Evolutionary conservation across 208 protist species (phyloP).

Genomic region (Jaenimonas drosophilae): DNA sequence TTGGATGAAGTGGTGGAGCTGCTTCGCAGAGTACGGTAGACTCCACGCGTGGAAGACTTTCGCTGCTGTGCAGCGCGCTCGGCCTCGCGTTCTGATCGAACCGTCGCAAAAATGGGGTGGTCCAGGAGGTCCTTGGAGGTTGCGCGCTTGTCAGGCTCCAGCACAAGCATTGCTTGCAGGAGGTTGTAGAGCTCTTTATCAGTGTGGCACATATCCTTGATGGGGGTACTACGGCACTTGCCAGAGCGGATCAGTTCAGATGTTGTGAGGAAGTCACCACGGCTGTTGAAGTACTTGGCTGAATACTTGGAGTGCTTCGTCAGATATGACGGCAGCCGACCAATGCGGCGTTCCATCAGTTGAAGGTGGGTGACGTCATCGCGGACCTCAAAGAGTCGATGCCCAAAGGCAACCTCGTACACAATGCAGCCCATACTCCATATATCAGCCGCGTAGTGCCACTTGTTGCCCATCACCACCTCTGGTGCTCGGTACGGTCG

Average conservation of each 20-base stretch:
- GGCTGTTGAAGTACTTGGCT: constrained; percentile 36
- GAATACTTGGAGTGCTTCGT: constrained; percentile 27
- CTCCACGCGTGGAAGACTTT: no score
- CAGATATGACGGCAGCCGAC: constrained; percentile 44
- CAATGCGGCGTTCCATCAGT: constrained; percentile 64
- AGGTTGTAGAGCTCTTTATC: constrained; percentile 55
- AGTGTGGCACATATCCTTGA: constrained; percentile 35
- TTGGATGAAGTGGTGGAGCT: no score
- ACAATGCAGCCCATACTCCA: constrained; percentile 92
- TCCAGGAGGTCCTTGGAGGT: constrained; percentile 49
- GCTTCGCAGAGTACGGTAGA: no score
- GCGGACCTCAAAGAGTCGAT: constrained; percentile 86
- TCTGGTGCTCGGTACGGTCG: constrained; percentile 89
- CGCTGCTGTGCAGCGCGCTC: no score
- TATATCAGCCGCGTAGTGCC: constrained; percentile 90
- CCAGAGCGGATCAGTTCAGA: constrained; percentile 25
- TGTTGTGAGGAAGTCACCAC: constrained; percentile 28
- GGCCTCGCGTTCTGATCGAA: constrained; percentile 5
- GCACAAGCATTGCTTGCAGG: constrained; percentile 42
- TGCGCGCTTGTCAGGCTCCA: constrained; percentile 62
- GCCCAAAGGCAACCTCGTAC: constrained; percentile 86
- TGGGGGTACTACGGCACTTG: constrained; percentile 20
- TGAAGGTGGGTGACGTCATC: constrained; percentile 78
- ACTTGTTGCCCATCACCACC: constrained; percentile 79
- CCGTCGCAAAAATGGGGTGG: constrained; percentile 50